phyloP scores from a whole-genome alignment of 345 rosid species.

The Crucihimalaya himalaica region DNA sequence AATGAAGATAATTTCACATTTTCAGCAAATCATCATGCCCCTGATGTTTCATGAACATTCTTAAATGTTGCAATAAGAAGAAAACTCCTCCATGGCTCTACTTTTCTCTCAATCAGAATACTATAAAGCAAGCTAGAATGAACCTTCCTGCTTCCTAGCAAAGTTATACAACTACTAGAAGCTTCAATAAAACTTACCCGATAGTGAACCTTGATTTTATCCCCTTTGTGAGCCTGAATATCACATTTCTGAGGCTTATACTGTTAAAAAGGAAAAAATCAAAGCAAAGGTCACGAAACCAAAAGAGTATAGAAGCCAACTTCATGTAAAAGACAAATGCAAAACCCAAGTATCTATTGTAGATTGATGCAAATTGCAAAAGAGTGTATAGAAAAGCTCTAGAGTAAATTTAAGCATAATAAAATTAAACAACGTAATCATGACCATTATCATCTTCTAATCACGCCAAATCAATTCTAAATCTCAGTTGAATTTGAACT shows the following conservation, averaged over 20 bases:
- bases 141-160: neutral
- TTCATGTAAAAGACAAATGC: neutral
- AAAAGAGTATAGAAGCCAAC: neutral
- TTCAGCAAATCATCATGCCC: neutral
- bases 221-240: constrained; percentile 92
- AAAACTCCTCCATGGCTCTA: neutral
- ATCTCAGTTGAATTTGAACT: neutral
- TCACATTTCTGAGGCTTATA: constrained; percentile 74
- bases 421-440: neutral
- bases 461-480: neutral
- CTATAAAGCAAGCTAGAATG: neutral
- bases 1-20: neutral
- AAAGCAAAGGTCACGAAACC: neutral
- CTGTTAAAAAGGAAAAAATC: constrained; percentile 42
- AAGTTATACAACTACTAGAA: constrained; percentile 6
- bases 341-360: neutral
- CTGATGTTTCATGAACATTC: neutral
- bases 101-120: neutral
- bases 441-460: neutral
- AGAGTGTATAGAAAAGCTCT: neutral
- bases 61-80: neutral
- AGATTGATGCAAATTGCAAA: neutral
- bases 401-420: neutral
- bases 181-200: constrained; percentile 54
- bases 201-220: constrained; percentile 80